Conservation (phyloP, 306 rosid species). For the Malus sylvestris region DNA sequence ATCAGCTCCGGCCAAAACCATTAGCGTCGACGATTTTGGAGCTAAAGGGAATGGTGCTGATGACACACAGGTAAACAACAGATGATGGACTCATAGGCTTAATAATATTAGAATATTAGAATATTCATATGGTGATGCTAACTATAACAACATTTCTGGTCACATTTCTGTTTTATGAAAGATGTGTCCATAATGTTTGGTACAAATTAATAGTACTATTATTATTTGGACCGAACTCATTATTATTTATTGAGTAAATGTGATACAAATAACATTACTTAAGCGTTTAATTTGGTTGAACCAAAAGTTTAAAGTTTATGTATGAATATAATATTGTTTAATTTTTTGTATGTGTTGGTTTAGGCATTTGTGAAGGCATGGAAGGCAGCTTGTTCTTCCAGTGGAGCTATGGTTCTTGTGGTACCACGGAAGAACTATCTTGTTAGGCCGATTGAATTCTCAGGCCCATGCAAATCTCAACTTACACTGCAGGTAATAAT, state of each 20-base stretch:
- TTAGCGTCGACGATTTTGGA: conserved; percentile 22
- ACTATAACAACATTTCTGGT: background rate
- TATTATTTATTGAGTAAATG: background rate
- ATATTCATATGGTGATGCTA: background rate
- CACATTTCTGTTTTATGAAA: background rate
- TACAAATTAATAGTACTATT: background rate
- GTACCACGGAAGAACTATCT: conserved; percentile 45
- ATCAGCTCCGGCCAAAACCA: background rate
- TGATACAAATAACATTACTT: background rate
- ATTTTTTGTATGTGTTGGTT: background rate
- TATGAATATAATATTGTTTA: background rate
- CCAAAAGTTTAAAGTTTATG: background rate
- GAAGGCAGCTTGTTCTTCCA: conserved; percentile 46
- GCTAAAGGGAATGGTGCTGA: conserved; percentile 23
- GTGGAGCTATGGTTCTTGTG: conserved; percentile 22
- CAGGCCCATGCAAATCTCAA: conserved; percentile 70
- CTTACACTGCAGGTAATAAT: conserved; percentile 36
- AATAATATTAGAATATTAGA: background rate
- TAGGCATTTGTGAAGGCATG: conserved; percentile 74
- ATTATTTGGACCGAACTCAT: background rate
- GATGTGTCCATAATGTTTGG: background rate
- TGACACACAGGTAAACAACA: conserved; percentile 14
- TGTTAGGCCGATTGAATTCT: conserved; percentile 55
- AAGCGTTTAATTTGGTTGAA: too few relatives aligned
- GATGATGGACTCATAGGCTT: background rate